phyloP scores from a whole-genome alignment of 2,329 filamentous ascomycete genomes.

The Lecanicillium sp. region DNA sequence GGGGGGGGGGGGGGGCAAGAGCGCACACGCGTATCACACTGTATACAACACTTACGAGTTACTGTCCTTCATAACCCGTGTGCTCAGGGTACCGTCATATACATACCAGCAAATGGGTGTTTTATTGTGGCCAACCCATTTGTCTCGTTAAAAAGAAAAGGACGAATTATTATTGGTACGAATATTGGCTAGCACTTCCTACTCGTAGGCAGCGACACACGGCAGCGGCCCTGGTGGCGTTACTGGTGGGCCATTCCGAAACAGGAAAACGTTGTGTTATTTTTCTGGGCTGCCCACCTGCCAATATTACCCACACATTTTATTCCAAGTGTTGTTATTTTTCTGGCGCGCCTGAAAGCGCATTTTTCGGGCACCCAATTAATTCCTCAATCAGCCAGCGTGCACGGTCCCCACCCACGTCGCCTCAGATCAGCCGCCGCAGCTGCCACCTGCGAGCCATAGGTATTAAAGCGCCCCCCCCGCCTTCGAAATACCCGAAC shows the following conservation, averaged over 20 bases:
- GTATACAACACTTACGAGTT: no score
- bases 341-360: conserved; percentile 1
- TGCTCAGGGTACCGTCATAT: no score
- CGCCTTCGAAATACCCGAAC: conserved; percentile 26
- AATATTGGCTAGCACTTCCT: no score
- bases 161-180: no score
- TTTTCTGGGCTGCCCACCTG: background rate
- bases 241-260: conserved; percentile 1
- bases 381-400: conserved; percentile 4
- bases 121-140: no score
- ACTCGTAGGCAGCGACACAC: no score
- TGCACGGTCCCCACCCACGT: conserved; percentile 8
- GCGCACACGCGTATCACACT: no score
- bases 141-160: no score
- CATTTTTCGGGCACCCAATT: conserved; percentile 4
- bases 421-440: conserved; percentile 29
- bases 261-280: conserved; percentile 6
- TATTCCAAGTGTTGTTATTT: conserved; percentile 2
- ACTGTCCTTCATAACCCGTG: no score
- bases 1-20: no score
- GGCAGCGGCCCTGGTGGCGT: no score
- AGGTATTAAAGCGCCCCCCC: conserved; percentile 37
- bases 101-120: no score
- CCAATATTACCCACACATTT: background rate
- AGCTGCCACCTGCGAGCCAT: conserved; percentile 18